These are phyloP conservation scores for Trichoderma guizhouense DNA, from an alignment of 2,329 filamentous ascomycete genomes.

Conservation along the genomic window DNA sequence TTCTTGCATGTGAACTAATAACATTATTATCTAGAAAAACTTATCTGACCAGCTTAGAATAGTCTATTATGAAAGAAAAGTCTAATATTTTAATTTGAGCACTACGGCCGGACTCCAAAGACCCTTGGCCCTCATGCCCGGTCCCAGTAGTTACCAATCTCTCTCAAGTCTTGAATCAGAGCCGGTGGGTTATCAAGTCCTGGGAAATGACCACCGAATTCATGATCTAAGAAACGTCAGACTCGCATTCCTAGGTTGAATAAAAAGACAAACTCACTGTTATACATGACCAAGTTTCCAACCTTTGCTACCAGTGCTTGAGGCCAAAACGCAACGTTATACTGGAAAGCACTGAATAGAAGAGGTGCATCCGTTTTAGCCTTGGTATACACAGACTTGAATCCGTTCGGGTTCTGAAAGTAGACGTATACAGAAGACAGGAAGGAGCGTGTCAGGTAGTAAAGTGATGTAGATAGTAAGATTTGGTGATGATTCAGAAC, in stretches of 20 bases:
- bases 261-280: neutral
- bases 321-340: neutral
- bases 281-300: neutral
- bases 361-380: neutral
- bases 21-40: neutral
- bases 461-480: neutral
- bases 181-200: neutral
- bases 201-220: neutral
- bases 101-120: fast-evolving
- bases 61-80: neutral
- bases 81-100: neutral
- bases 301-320: neutral
- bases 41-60: no score
- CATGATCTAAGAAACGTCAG: neutral
- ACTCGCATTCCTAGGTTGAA: neutral
- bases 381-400: neutral
- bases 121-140: neutral
- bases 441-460: neutral
- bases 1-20: neutral
- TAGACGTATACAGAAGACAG: neutral
- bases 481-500: neutral
- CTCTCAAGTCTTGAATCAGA: neutral
- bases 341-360: neutral
- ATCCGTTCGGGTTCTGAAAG: neutral
- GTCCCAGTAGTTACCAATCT: neutral